Evolutionary conservation across 2,329 filamentous ascomycete species (phyloP).

Genomic region (Penicillium polonicum): DNA sequence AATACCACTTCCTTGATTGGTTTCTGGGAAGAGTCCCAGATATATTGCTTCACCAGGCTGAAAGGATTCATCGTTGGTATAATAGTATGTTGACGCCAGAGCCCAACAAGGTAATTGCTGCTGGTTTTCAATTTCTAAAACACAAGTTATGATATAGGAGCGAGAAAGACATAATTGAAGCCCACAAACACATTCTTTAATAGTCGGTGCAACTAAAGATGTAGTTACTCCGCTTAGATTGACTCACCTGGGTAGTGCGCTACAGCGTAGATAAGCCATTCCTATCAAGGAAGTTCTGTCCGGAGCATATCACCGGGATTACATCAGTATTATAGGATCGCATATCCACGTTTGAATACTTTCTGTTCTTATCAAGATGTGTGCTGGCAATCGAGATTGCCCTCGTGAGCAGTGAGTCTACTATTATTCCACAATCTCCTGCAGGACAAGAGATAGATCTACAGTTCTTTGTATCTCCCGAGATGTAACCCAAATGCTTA

Average conservation of each 20-base stretch:
- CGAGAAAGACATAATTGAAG: background rate
- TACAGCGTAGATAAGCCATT: background rate
- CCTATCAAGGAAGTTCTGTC: constrained; percentile 7
- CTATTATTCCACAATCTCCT: background rate
- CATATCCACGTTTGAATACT: background rate
- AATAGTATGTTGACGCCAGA: background rate
- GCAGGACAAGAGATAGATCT: background rate
- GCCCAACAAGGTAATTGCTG: background rate
- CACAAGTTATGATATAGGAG: background rate
- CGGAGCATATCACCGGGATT: background rate
- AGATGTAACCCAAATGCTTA: background rate
- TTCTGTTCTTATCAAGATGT: too few species aligned
- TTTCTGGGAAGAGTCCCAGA: background rate
- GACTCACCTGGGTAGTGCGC: background rate
- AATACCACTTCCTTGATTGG: background rate
- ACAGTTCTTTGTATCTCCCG: background rate
- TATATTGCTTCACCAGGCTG: background rate
- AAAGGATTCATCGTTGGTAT: background rate
- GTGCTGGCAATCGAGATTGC: background rate
- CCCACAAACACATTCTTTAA: background rate
- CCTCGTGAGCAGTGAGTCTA: background rate
- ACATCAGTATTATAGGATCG: background rate
- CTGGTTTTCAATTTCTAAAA: background rate
- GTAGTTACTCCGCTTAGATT: background rate
- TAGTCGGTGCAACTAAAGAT: background rate